Evolutionary conservation across 2,329 filamentous ascomycete species (phyloP).

Genomic region (Monosporascus sp.): DNA sequence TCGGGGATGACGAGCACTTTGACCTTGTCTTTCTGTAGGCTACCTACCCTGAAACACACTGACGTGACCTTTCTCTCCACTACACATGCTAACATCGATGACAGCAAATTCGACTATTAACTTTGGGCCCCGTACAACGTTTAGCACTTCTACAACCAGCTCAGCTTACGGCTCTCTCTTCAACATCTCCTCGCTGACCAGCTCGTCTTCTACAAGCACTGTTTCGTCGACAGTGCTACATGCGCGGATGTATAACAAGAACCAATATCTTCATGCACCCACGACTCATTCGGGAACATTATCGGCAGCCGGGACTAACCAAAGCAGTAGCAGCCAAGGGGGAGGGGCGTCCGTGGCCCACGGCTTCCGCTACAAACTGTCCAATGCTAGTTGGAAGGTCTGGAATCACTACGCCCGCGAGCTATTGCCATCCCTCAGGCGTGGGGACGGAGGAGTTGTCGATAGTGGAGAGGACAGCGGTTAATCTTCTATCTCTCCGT

Average conservation of each 20-base stretch:
- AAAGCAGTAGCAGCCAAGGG: not conserved
- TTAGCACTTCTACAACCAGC: not conserved
- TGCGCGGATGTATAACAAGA: slow-evolving; percentile 26
- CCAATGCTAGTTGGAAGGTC: not conserved
- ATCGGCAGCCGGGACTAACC: not conserved
- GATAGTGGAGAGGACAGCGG: too few relatives aligned
- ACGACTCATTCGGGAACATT: not conserved
- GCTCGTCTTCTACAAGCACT: not conserved
- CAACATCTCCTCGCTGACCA: not conserved
- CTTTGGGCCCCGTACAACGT: not conserved
- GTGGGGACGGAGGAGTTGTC: too few relatives aligned
- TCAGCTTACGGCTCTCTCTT: not conserved
- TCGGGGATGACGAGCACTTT: not conserved
- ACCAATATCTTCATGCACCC: not conserved
- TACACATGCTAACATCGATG: not conserved
- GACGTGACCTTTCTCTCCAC: not conserved
- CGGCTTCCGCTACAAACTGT: not conserved
- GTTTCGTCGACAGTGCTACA: slow-evolving; percentile 9
- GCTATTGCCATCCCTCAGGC: not conserved
- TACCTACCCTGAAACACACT: not conserved
- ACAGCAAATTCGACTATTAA: not conserved
- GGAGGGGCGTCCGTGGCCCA: not conserved
- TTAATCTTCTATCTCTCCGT: too few relatives aligned
- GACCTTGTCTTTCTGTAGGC: not conserved
- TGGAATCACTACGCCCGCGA: not conserved